Percentiles rank a stretch among this genome's conserved stretches.
Conservation (phyloP, 2,329 filamentous ascomycete species). For the Colletotrichum lindemuthianum region DNA sequence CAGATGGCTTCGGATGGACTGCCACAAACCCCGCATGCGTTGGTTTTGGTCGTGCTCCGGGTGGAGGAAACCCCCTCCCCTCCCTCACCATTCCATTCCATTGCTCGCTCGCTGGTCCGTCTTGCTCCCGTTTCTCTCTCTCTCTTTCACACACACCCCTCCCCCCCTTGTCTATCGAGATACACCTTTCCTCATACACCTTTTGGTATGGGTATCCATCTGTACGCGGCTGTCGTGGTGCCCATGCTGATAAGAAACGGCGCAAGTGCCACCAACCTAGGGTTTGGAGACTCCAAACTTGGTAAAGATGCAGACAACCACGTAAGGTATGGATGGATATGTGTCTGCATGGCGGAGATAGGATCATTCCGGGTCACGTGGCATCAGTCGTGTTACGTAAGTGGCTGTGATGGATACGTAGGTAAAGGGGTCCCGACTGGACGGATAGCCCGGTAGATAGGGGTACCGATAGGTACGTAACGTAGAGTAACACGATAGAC, state of each 20-base stretch:
- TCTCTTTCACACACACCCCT: not conserved
- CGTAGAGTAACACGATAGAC: too few species aligned
- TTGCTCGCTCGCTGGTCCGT: constrained; percentile 1
- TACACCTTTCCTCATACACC: not conserved
- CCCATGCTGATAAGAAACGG: constrained; percentile 22
- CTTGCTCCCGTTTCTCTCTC: not conserved
- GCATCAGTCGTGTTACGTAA: constrained; percentile 1
- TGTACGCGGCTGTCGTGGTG: too few species aligned
- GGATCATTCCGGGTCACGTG: constrained; percentile 11
- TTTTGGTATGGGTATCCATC: not conserved
- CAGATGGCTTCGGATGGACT: not conserved
- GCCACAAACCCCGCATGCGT: constrained; percentile 26
- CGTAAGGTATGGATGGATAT: not conserved
- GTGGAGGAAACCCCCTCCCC: constrained; percentile 18
- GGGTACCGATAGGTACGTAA: too few species aligned
- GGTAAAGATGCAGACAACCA: not conserved
- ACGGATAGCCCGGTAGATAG: too few species aligned
- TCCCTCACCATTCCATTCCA: too few species aligned
- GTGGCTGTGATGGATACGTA: too few species aligned
- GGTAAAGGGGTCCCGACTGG: too few species aligned
- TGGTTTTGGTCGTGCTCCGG: constrained; percentile 4
- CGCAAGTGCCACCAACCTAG: not conserved
- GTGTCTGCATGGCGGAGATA: constrained; percentile 10
- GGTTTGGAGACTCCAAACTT: too few species aligned
- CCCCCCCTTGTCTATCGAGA: not conserved